Evolutionary conservation across 805 yeast species (phyloP), one percentile per base, ranked within the genome.

Genomic region (Yarrowia sp.): DNA sequence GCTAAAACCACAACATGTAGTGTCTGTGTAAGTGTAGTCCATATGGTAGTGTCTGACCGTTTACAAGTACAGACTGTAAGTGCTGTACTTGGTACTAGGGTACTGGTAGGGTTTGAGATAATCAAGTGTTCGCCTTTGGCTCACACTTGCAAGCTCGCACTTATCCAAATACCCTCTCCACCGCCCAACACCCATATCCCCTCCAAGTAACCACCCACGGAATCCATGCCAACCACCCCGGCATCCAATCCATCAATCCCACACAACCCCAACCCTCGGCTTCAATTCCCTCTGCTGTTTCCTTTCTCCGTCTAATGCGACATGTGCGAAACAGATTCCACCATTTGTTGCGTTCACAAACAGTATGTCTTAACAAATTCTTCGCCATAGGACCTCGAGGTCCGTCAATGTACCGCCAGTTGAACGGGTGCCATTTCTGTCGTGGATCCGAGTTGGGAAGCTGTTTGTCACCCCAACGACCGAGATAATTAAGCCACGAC

Each of bases 391-490:
- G 99, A 0, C 99, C 99, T 0, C 83, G 78, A 2, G 99, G 99
- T 0, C 99, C 99, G 71, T 89, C 92, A 59, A 95, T 92, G 73
- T 89, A 90, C 69, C 85, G 84, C 89, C 92, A 89, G 69, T 95
- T 96, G 72, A 90, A 91, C 2, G 95, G 87, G 67, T 92, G 89
- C 86, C 92, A 89, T 66, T 79, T 82, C 73, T 95, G 98, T 67
- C 98, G 80, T 9, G 88, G 84, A 73, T 95, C 98, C 0, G 75
- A 72, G 19, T 85, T 81, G 0, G 80, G 76, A 36, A 93, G 77
- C 71, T 86, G 84, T 66, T 82, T 82, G 75, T 93, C 96, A 5
- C 99, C 99, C 99, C 99, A 93, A 66, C 82, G 86, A 0, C 98
- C 99, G 12, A 77, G 72, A 71, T 80, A 93, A 1, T 81, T 70